A percentile compares a stretch with the other conserved stretches of the same genome.
Evolutionary conservation across 148 eudicot genomes (phyloP).

Genomic region (Vaccinium macrocarpon): DNA sequence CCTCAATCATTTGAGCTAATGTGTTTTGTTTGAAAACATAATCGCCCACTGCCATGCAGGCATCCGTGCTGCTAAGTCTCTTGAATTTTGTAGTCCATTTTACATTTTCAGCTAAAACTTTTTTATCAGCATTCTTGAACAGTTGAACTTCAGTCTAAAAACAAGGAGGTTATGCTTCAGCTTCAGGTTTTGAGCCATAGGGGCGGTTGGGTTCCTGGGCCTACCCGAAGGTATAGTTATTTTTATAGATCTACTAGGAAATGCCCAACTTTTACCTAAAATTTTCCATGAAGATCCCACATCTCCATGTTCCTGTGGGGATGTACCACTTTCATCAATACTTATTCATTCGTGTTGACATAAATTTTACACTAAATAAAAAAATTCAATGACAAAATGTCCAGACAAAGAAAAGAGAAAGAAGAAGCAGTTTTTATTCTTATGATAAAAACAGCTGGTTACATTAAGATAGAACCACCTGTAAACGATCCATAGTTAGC

Average conservation of each 20-base stretch:
- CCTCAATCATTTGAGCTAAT: background rate
- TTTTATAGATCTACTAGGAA: background rate
- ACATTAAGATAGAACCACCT: background rate
- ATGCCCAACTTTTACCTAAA: background rate
- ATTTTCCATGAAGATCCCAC: background rate
- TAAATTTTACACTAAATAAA: background rate
- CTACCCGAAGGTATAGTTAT: background rate
- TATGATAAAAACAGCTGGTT: background rate
- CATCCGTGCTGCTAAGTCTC: background rate
- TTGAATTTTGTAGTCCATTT: background rate
- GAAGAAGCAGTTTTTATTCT: background rate
- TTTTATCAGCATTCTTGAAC: background rate
- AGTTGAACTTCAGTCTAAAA: background rate
- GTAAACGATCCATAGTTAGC: background rate
- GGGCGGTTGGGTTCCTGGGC: background rate
- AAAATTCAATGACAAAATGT: background rate
- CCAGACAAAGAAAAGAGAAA: background rate
- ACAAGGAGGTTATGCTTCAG: background rate
- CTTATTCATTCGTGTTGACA: background rate
- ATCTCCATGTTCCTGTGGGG: background rate
- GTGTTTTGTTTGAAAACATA: background rate
- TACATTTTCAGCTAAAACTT: background rate
- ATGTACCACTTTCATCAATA: no score
- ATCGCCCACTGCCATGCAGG: background rate
- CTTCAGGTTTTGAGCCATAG: background rate